Percentiles rank a stretch among this genome's conserved stretches.
Evolutionary conservation across 768 basidiomycete genomes (phyloP).

Genomic region (Pilatotrama ljubarskyi): DNA sequence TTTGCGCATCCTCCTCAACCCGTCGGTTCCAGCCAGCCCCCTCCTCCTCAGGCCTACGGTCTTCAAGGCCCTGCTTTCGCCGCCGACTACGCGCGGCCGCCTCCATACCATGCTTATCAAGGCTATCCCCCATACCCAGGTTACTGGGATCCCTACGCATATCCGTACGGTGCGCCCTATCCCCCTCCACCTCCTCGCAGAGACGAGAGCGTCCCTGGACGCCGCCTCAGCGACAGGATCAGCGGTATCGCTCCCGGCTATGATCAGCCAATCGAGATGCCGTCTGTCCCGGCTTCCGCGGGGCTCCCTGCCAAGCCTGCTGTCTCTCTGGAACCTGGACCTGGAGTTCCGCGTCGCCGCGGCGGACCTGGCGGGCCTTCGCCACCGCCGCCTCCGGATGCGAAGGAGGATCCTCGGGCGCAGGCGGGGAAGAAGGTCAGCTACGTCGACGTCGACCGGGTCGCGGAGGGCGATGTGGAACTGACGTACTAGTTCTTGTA

Average conservation of each 20-base stretch:
- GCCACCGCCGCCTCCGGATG: conserved; percentile 83
- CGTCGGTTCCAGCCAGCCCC: conserved; percentile 65
- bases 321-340: conserved; percentile 45
- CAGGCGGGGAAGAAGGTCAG: conserved; percentile 86
- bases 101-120: conserved; percentile 47
- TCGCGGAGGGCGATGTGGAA: conserved; percentile 65
- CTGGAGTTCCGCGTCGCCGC: conserved; percentile 41
- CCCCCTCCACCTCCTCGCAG: conserved; percentile 48
- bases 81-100: conserved; percentile 37
- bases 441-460: conserved; percentile 95
- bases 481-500: conserved; percentile 37
- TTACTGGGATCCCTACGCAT: conserved; percentile 49
- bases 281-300: conserved; percentile 52
- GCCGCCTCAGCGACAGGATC: conserved; percentile 78
- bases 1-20: conserved; percentile 75
- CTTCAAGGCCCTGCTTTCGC: conserved; percentile 57
- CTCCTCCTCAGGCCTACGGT: conserved; percentile 85
- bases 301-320: conserved; percentile 82
- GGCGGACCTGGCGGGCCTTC: conserved; percentile 52
- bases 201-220: conserved; percentile 56
- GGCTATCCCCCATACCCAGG: conserved; percentile 41
- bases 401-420: conserved; percentile 90
- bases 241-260: conserved; percentile 67
- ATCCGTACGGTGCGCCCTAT: conserved; percentile 40
- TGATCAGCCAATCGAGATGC: conserved; percentile 42